Conservation (phyloP, 306 rosid genomes). For the Sphenostylis stenocarpa region DNA sequence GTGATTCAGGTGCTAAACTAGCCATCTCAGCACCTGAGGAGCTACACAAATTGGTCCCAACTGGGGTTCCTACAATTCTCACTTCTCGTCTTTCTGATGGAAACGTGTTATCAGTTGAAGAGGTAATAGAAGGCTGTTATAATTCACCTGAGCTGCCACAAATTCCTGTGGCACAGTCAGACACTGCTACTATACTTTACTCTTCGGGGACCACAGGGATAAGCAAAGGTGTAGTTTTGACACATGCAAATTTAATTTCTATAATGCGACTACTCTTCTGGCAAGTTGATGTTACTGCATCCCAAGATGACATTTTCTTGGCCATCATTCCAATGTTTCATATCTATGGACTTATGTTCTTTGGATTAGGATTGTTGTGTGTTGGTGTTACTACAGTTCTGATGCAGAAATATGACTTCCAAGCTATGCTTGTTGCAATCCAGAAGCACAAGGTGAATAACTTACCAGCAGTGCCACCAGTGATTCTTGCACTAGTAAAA, state of each 20-base stretch:
- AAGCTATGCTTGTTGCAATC: slow-evolving; percentile 60
- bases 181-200: slow-evolving; percentile 81
- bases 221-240: slow-evolving; percentile 85
- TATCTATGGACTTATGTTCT: slow-evolving; percentile 73
- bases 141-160: slow-evolving; percentile 41
- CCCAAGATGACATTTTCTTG: slow-evolving; percentile 62
- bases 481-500: slow-evolving; percentile 72
- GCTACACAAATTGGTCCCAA: slow-evolving; percentile 57
- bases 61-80: slow-evolving; percentile 63
- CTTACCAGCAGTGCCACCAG: slow-evolving; percentile 85
- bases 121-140: slow-evolving; percentile 65
- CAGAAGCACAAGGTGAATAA: slow-evolving; percentile 57
- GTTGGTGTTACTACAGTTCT: slow-evolving; percentile 56
- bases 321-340: slow-evolving; percentile 94
- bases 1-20: slow-evolving; percentile 66
- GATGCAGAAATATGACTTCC: slow-evolving; percentile 66
- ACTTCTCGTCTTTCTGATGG: slow-evolving; percentile 39
- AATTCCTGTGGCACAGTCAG: slow-evolving; percentile 51
- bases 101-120: slow-evolving; percentile 51
- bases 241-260: slow-evolving; percentile 72
- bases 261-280: slow-evolving; percentile 47
- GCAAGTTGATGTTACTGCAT: slow-evolving; percentile 47
- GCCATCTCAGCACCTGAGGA: slow-evolving; percentile 74
- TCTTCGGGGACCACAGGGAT: slow-evolving; percentile 90
- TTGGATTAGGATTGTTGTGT: slow-evolving; percentile 66